Conservation (phyloP, 768 basidiomycete species). For the Goffeauzyma gilvescens region DNA sequence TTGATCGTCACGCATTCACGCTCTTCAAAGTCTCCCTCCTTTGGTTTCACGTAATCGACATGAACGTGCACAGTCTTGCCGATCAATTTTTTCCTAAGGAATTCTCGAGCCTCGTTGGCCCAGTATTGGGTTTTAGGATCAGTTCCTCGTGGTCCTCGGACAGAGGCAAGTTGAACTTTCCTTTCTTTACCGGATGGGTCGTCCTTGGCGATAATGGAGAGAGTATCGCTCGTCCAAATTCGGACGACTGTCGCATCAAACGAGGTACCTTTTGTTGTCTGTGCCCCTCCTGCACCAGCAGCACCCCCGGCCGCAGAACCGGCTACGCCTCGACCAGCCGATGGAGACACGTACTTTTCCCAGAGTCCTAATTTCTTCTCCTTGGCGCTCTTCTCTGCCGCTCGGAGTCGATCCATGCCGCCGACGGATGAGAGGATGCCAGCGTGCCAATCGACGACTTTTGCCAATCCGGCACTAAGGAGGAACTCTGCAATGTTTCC, state of each 20-base stretch:
- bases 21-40: constrained; percentile 83
- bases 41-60: constrained; percentile 75
- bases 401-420: constrained; percentile 69
- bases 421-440: constrained; percentile 72
- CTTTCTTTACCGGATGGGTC: constrained; percentile 51
- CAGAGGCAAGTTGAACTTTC: constrained; percentile 70
- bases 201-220: constrained; percentile 54
- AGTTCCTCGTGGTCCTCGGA: constrained; percentile 62
- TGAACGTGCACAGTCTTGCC: constrained; percentile 38
- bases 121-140: constrained; percentile 74
- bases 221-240: constrained; percentile 80
- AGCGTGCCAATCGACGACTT: constrained; percentile 93
- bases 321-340: constrained; percentile 28
- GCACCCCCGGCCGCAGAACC: constrained; percentile 26
- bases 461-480: constrained; percentile 63
- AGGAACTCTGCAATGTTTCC: constrained; percentile 88
- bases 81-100: constrained; percentile 74
- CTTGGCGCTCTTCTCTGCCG: constrained; percentile 52
- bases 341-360: constrained; percentile 15
- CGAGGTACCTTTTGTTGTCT: constrained; percentile 21
- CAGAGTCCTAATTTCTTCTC: constrained; percentile 36
- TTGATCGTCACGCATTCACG: constrained; percentile 79
- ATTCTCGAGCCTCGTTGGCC: constrained; percentile 81
- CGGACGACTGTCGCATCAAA: constrained; percentile 73
- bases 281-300: constrained; percentile 3